Percentiles rank a stretch among this genome's conserved stretches.
Evolutionary conservation across 805 yeast species (phyloP).

Genomic region (Ogataea nitratoaversa): DNA sequence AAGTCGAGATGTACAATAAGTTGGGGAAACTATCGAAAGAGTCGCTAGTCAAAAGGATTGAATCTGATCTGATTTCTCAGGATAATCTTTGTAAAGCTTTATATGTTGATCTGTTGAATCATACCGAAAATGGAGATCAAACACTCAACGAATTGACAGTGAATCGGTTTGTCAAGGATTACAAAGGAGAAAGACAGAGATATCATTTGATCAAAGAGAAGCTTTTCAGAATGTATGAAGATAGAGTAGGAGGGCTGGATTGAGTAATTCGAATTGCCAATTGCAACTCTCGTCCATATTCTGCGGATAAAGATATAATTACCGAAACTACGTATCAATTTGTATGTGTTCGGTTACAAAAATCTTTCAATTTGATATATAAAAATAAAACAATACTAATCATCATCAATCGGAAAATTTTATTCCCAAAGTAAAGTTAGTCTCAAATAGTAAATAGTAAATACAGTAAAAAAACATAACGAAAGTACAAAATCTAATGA

Average conservation of each 20-base stretch:
- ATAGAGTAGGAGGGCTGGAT: slow-evolving; percentile 33
- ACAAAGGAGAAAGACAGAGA: slow-evolving; percentile 35
- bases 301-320: too few relatives aligned
- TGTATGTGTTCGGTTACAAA: too few relatives aligned
- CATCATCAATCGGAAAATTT: too few relatives aligned
- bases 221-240: slow-evolving; percentile 43
- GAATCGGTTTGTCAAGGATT: slow-evolving; percentile 36
- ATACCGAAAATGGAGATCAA: not conserved
- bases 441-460: too few relatives aligned
- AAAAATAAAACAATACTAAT: too few relatives aligned
- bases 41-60: slow-evolving; percentile 32
- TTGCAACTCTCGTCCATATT: too few relatives aligned
- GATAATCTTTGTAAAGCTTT: slow-evolving; percentile 14
- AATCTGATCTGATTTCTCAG: slow-evolving; percentile 27
- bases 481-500: too few relatives aligned
- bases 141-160: slow-evolving; percentile 7
- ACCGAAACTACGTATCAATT: too few relatives aligned
- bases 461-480: too few relatives aligned
- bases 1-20: slow-evolving; percentile 28
- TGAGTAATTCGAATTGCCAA: slow-evolving; percentile 2
- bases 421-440: too few relatives aligned
- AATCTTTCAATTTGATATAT: too few relatives aligned
- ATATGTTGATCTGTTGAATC: not conserved
- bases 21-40: slow-evolving; percentile 30
- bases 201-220: slow-evolving; percentile 46